Evolutionary conservation across 208 protist genomes (phyloP).

Genomic region (Porcisia hertigi): DNA sequence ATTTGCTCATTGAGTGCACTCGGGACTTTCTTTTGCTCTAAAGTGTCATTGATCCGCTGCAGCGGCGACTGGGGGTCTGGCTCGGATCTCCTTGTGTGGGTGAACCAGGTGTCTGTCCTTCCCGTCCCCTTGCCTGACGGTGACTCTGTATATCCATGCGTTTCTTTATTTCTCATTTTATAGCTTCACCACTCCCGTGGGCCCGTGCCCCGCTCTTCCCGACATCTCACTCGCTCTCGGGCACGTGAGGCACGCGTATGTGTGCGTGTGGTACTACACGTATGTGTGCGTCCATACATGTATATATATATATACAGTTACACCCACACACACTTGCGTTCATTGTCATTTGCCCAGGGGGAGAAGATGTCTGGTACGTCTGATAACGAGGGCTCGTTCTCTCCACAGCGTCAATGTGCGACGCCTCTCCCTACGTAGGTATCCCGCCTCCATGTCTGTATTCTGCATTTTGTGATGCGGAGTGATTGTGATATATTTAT

Average conservation of each 20-base stretch:
- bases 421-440: too few relatives aligned
- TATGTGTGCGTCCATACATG: not conserved
- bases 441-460: too few relatives aligned
- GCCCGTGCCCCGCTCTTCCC: not conserved
- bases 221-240: not conserved
- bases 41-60: not conserved
- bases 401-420: not conserved
- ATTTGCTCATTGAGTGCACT: constrained; percentile 1
- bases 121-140: not conserved
- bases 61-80: not conserved
- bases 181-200: not conserved
- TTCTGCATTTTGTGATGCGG: too few relatives aligned
- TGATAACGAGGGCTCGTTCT: not conserved
- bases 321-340: too few relatives aligned
- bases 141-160: not conserved
- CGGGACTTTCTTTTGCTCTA: not conserved
- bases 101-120: not conserved
- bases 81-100: not conserved
- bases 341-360: not conserved
- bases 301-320: too few relatives aligned
- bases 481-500: too few relatives aligned
- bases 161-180: not conserved
- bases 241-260: not conserved
- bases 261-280: not conserved
- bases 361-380: not conserved